phyloP scores from a whole-genome alignment of 2,329 filamentous ascomycete species.

The Cordyceps tenuipes region DNA sequence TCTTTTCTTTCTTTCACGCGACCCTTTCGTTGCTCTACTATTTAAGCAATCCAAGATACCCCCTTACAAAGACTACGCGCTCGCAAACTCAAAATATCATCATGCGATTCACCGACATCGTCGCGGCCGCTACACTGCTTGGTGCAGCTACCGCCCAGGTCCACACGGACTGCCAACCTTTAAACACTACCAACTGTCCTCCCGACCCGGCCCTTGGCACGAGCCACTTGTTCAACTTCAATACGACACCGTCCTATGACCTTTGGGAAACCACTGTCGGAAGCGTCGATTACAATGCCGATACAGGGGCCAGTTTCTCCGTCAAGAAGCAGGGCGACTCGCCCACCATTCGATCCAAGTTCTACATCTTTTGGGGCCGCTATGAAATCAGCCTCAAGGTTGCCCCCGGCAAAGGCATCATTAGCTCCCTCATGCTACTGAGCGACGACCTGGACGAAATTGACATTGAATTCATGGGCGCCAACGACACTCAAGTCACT shows the following conservation, averaged over 20 bases:
- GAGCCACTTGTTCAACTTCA: slow-evolving; percentile 56
- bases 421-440: slow-evolving; percentile 75
- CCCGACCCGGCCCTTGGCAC: slow-evolving; percentile 63
- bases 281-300: slow-evolving; percentile 49
- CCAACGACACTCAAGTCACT: slow-evolving; percentile 52
- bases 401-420: slow-evolving; percentile 63
- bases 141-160: slow-evolving; percentile 60
- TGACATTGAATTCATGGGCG: slow-evolving; percentile 76
- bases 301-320: slow-evolving; percentile 62
- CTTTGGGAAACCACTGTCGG: slow-evolving; percentile 65
- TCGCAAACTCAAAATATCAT: neutral
- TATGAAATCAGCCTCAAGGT: slow-evolving; percentile 73
- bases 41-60: neutral
- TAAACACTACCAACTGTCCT: slow-evolving; percentile 58
- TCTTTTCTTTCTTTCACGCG: neutral
- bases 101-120: slow-evolving; percentile 22
- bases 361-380: slow-evolving; percentile 80
- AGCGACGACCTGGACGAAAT: slow-evolving; percentile 82
- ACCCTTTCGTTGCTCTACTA: neutral
- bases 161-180: slow-evolving; percentile 68
- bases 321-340: slow-evolving; percentile 64
- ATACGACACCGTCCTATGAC: slow-evolving; percentile 46
- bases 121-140: slow-evolving; percentile 30
- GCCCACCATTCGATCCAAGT: slow-evolving; percentile 68
- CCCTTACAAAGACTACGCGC: neutral